Evolutionary conservation across 768 basidiomycete genomes (phyloP), one percentile per base, ranked within the genome.

Genomic region (Tubosaeta brunneosetosa): DNA sequence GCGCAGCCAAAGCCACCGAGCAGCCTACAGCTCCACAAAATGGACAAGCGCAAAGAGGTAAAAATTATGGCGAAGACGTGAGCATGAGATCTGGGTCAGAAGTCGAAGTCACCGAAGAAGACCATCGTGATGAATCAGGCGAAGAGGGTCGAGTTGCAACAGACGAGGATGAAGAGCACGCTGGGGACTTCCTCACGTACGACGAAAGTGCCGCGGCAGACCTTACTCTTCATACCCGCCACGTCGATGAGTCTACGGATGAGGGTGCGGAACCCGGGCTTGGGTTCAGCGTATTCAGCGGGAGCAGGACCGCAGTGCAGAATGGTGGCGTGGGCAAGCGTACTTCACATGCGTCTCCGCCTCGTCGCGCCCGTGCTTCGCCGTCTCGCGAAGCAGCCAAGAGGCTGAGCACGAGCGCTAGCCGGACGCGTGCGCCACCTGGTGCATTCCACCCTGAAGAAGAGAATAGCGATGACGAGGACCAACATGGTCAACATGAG

Each of bases 391-490:
- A 52, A 32, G 51, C 42, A 37, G 57, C 56, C 32, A 53, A 34
- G 46, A 59, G 44, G 54, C 49, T 56, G 52, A 36, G 44, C 42
- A 37, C 16, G 47, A 57, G 51, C 31, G 59, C 47, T 29, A 44
- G 36, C 50, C 63, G 9, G 55, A 50, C 52, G 69, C 74, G 65
- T 43, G 66, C 67, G 34, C 73, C 71, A 6, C 79, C 79, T 10
- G 78, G 77, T 0, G 77, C 77, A 32, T 81, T 81, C 56, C 63
- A 66, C 8, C 63, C 63, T 2, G 74, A 75, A 2, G 76, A 76
- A 10, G 77, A 29, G 29, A 4, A 77, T 6, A 66, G 55, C 1
- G 72, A 69, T 3, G 59, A 55, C 0, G 66, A 67, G 1, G 55
- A 49, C 13, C 31, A 6, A 41, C 43, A 31, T 19, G 65, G 52